These are phyloP conservation scores for Aureobasidium mangrovei DNA, from an alignment of 2,329 filamentous ascomycete genomes.

Conservation along the genomic window DNA sequence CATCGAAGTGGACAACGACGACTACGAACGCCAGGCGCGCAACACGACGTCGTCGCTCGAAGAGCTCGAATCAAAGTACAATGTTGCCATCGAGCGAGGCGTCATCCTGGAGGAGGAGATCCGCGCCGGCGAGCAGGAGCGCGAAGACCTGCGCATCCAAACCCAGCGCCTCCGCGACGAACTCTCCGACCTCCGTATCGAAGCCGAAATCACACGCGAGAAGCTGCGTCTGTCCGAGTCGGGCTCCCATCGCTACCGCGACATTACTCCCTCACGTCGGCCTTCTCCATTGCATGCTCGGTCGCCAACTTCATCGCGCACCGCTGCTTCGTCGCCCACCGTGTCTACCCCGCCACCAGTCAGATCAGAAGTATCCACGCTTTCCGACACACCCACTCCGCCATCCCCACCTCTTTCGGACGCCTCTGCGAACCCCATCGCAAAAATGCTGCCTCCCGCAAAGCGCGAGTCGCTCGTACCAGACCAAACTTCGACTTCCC, in stretches of 20 bases:
- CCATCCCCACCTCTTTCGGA: constrained; percentile 94
- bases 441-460: constrained; percentile 32
- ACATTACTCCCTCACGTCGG: constrained; percentile 19
- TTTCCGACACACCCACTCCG: constrained; percentile 66
- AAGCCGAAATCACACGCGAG: constrained; percentile 87
- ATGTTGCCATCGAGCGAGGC: constrained; percentile 80
- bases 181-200: constrained; percentile 84
- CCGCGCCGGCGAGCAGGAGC: constrained; percentile 81
- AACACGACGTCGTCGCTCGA: constrained; percentile 94
- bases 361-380: constrained; percentile 53
- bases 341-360: constrained; percentile 70
- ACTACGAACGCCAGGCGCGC: constrained; percentile 91
- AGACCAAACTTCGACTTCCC: constrained; percentile 45
- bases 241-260: constrained; percentile 1
- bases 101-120: constrained; percentile 96
- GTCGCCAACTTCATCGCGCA: constrained; percentile 68
- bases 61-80: constrained; percentile 95
- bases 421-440: constrained; percentile 51
- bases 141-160: constrained; percentile 81
- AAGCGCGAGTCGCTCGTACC: constrained; percentile 41
- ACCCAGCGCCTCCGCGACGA: constrained; percentile 84
- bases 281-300: constrained; percentile 29
- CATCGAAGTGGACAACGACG: constrained; percentile 96
- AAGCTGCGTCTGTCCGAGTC: constrained; percentile 69
- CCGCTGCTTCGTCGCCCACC: constrained; percentile 77